Conservation (phyloP, 768 basidiomycete species). For the Tricholoma sp. region DNA sequence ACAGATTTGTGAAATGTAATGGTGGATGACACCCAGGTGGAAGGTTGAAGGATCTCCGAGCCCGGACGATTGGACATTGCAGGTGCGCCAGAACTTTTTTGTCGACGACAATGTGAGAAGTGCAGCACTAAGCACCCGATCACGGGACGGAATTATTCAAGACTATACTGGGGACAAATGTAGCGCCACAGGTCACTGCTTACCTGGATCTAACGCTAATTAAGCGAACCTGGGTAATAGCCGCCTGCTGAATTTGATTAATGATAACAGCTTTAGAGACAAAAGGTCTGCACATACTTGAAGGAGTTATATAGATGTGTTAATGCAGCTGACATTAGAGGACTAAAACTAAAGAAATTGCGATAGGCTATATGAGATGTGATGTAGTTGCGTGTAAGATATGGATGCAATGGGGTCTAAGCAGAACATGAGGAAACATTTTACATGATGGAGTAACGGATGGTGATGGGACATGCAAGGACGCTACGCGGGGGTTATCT, state of each 20-base stretch:
- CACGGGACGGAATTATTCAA: neutral
- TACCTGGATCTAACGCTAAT: neutral
- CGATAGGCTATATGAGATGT: slow-evolving; percentile 1
- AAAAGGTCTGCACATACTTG: neutral
- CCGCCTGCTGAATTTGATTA: neutral
- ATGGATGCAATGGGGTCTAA: slow-evolving; percentile 12
- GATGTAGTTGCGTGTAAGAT: slow-evolving; percentile 2
- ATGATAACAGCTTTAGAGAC: neutral
- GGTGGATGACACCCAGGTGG: neutral
- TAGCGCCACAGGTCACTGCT: neutral
- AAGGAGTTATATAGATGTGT: neutral
- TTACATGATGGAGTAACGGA: slow-evolving; percentile 4
- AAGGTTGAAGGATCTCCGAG: neutral
- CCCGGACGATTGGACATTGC: neutral
- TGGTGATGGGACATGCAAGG: slow-evolving; percentile 6
- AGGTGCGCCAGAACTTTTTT: neutral
- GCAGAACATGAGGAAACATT: slow-evolving; percentile 9
- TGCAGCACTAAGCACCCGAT: neutral
- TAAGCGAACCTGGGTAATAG: neutral
- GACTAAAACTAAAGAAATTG: slow-evolving; percentile 3
- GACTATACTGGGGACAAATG: neutral
- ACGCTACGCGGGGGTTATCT: slow-evolving; percentile 3
- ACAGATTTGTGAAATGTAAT: neutral
- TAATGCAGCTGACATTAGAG: neutral
- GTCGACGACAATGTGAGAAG: neutral